A percentile compares a stretch with the other conserved stretches of the same genome.
phyloP scores from a whole-genome alignment of 768 basidiomycete species.

The Mycena venus region DNA sequence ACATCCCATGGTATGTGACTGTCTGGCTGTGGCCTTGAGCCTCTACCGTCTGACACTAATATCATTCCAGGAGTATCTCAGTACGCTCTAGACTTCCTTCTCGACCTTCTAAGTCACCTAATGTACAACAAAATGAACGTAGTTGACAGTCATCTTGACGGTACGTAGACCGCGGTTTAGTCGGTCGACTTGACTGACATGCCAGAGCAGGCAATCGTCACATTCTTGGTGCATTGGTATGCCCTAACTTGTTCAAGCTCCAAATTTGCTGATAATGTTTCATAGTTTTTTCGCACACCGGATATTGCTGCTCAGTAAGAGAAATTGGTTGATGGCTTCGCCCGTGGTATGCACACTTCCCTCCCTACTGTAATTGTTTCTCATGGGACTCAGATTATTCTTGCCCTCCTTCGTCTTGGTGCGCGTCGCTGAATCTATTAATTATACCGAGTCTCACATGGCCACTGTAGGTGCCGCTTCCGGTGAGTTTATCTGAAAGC shows the following conservation, averaged over 20 bases:
- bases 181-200: background rate
- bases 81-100: conserved; percentile 39
- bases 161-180: conserved; percentile 35
- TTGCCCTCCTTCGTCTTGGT: conserved; percentile 49
- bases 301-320: conserved; percentile 46
- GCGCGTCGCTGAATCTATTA: background rate
- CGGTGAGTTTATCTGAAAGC: conserved; percentile 9
- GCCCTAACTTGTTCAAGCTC: conserved; percentile 1
- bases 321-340: conserved; percentile 46
- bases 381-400: conserved; percentile 35
- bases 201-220: conserved; percentile 54
- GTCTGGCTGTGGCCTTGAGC: background rate
- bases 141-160: conserved; percentile 53
- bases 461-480: conserved; percentile 21
- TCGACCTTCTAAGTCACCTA: background rate
- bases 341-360: conserved; percentile 44
- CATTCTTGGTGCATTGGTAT: conserved; percentile 66
- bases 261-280: background rate
- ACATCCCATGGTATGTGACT: conserved; percentile 57
- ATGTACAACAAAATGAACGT: background rate
- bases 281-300: conserved; percentile 8
- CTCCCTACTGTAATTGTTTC: background rate
- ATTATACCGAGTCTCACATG: background rate
- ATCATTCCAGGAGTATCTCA: conserved; percentile 50
- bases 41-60: background rate